Evolutionary conservation across 2,329 filamentous ascomycete species (phyloP).

Genomic region (Rachicladosporium sp.): DNA sequence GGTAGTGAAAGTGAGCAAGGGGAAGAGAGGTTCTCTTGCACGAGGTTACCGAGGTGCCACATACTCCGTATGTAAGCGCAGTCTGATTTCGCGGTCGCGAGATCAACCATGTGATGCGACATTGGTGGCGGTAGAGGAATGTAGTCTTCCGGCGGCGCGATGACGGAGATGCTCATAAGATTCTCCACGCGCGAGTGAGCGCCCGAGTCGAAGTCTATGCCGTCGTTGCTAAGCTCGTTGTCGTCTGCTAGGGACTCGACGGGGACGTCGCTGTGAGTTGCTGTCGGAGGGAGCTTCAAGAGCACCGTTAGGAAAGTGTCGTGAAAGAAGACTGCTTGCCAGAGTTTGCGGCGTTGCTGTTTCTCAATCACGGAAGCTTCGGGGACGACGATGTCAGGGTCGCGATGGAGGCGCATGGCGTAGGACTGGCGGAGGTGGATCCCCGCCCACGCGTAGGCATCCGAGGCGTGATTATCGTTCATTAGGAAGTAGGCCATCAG

Average conservation of each 20-base stretch:
- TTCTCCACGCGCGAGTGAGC: conserved; percentile 32
- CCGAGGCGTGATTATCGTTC: conserved; percentile 73
- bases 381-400: conserved; percentile 60
- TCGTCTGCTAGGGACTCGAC: conserved; percentile 63
- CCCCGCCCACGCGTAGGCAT: conserved; percentile 72
- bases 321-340: conserved; percentile 70
- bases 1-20: conserved; percentile 62
- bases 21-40: conserved; percentile 64
- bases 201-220: conserved; percentile 47
- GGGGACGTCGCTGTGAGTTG: conserved; percentile 66
- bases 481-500: conserved; percentile 74
- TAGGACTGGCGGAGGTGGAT: conserved; percentile 67
- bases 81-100: conserved; percentile 21
- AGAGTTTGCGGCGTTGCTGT: conserved; percentile 65
- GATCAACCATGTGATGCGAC: conserved; percentile 23
- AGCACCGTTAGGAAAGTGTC: conserved; percentile 73
- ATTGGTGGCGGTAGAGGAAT: conserved; percentile 19
- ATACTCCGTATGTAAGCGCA: conserved; percentile 56
- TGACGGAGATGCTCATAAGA: conserved; percentile 39
- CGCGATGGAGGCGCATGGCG: conserved; percentile 68
- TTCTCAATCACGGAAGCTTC: conserved; percentile 59
- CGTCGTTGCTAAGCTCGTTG: conserved; percentile 36
- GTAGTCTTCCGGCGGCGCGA: conserved; percentile 27
- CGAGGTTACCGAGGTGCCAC: conserved; percentile 67
- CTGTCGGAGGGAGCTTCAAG: conserved; percentile 62